A percentile compares a stretch with the other conserved stretches of the same genome.
These are phyloP conservation scores for Elsinoe fawcettii DNA, from an alignment of 2,329 filamentous ascomycete species.

Conservation along the genomic window DNA sequence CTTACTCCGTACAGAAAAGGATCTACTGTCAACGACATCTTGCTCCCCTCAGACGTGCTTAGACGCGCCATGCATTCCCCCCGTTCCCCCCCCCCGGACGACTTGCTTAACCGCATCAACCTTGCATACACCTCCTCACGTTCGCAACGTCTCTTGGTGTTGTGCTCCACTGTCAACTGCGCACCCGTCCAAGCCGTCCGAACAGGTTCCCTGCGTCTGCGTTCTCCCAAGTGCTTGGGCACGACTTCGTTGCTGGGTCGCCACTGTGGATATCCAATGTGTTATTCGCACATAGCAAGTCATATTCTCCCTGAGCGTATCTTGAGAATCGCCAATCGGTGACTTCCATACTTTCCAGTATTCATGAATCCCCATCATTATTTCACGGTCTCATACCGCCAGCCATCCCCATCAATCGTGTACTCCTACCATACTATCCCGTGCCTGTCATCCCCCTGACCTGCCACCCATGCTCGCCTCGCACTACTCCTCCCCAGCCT, in stretches of 20 bases:
- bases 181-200: not conserved
- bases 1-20: not conserved
- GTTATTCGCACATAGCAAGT: too few relatives aligned
- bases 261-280: not conserved
- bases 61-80: not conserved
- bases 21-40: not conserved
- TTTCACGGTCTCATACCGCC: too few relatives aligned
- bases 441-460: too few relatives aligned
- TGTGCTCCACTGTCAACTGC: not conserved
- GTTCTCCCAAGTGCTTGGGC: not conserved
- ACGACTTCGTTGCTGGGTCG: not conserved
- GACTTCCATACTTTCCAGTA: too few relatives aligned
- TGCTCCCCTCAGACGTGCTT: not conserved
- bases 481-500: slow-evolving; percentile 37
- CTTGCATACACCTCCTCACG: not conserved
- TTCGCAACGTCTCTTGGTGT: not conserved
- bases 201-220: not conserved
- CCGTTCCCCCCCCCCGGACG: not conserved
- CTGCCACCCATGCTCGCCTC: not conserved
- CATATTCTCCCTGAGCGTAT: too few relatives aligned
- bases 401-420: too few relatives aligned
- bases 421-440: too few relatives aligned
- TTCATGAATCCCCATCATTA: too few relatives aligned
- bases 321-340: too few relatives aligned
- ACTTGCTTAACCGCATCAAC: slow-evolving; percentile 4